Evolutionary conservation across 2,329 filamentous ascomycete genomes (phyloP), one percentile per base, ranked within the genome.

Genomic region (Amylocarpus encephaloides): DNA sequence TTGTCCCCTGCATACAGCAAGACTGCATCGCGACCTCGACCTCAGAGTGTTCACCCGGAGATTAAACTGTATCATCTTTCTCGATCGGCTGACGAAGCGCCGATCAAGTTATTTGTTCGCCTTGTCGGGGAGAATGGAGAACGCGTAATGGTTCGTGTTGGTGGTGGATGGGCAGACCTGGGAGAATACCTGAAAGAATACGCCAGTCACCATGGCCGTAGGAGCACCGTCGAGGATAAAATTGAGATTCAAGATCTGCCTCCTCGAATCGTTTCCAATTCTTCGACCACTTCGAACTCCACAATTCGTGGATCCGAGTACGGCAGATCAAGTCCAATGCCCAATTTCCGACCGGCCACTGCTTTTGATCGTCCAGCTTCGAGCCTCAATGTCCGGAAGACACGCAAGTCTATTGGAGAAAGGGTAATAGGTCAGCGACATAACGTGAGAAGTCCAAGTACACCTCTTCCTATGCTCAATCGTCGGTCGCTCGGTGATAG

Each of bases 81-180:
- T 12, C 82, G 90, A 43, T 83, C 86, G 15, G 89, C 85, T 33
- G 88, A 88, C 50, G 85, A 93, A 57, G 81, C 88, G 11, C 93
- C 93, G 0, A 91, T 96, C 64, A 97, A 96, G 69, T 79, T 98
- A 5, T 95, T 94, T 63, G 91, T 98, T 46, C 86, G 93, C 13
- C 83, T 90, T 1, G 91, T 98, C 2, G 93, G 93, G 44, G 90
- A 95, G 66, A 78, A 82, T 50, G 88, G 88, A 13, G 90, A 97
- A 68, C 83, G 93, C 46, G 90, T 97, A 54, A 97, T 98, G 93
- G 93, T 98, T 6, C 86, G 93, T 33, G 92, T 98, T 11, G 93
- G 93, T 11, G 93, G 93, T 52, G 93, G 93, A n/a, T 98, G 93
- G 93, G 90, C 91, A 12, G 93, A 98, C 67, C 74, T 98, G 16